A percentile compares a stretch with the other conserved stretches of the same genome.
Evolutionary conservation across 495 filamentous ascomycete species (phyloP).

Genomic region (Daldinia decipiens): DNA sequence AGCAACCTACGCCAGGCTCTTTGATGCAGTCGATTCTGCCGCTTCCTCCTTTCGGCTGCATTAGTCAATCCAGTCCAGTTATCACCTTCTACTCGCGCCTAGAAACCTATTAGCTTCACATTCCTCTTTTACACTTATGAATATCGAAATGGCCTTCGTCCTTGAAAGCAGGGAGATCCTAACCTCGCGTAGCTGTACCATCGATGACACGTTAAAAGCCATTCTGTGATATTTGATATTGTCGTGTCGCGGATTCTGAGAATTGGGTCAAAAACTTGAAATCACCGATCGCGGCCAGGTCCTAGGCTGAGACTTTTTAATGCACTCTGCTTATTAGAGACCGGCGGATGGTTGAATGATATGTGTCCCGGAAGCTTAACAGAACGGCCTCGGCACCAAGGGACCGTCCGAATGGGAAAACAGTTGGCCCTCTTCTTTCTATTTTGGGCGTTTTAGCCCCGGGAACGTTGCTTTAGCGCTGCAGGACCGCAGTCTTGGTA

Average conservation of each 20-base stretch:
- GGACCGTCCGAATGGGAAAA: slow-evolving; percentile 25
- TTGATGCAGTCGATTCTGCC: slow-evolving; percentile 48
- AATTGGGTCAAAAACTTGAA: background rate
- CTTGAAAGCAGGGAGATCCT: background rate
- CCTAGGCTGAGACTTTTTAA: background rate
- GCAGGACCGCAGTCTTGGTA: background rate
- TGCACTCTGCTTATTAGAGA: slow-evolving; percentile 26
- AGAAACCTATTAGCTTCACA: slow-evolving; percentile 1
- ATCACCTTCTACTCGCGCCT: slow-evolving; percentile 44
- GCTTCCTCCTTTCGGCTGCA: slow-evolving; percentile 38
- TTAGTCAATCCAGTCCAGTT: slow-evolving; percentile 46
- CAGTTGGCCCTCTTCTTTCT: background rate
- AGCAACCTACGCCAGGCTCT: slow-evolving; percentile 46
- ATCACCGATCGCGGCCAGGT: background rate
- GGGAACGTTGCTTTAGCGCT: slow-evolving; percentile 7
- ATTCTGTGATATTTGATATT: slow-evolving; percentile 6
- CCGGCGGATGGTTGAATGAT: background rate
- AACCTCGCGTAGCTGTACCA: slow-evolving; percentile 40
- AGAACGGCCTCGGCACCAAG: slow-evolving; percentile 16
- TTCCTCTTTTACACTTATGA: background rate
- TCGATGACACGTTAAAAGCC: slow-evolving; percentile 18
- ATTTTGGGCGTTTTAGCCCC: slow-evolving; percentile 4
- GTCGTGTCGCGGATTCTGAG: background rate
- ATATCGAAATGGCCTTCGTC: background rate
- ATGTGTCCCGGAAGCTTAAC: slow-evolving; percentile 2